Conservation (phyloP, 495 filamentous ascomycete genomes). For the Penicillium salamii region DNA sequence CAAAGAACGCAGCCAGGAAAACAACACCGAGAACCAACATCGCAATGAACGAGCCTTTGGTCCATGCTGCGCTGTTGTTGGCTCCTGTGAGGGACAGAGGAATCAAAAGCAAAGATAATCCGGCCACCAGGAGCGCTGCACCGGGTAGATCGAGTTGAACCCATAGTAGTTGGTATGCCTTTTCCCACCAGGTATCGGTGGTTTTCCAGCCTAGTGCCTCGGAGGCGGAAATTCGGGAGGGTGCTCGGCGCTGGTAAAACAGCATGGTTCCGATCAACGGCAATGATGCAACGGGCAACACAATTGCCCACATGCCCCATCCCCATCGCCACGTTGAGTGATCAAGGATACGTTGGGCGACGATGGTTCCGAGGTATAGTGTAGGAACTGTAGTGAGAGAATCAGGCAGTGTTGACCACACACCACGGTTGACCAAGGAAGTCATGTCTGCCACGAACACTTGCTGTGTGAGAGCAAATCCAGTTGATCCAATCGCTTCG, state of each 20-base stretch:
- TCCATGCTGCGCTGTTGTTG: conserved; percentile 50
- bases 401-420: conserved; percentile 27
- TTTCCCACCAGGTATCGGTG: conserved; percentile 12
- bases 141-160: conserved; percentile 20
- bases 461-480: conserved; percentile 25
- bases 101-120: conserved; percentile 22
- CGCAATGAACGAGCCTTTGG: conserved; percentile 57
- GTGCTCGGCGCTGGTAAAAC: conserved; percentile 17
- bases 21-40: conserved; percentile 61
- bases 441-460: conserved; percentile 29
- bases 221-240: background rate
- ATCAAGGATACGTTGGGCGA: conserved; percentile 18
- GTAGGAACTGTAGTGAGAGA: conserved; percentile 22
- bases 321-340: conserved; percentile 25
- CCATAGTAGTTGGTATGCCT: conserved; percentile 17
- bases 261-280: conserved; percentile 22
- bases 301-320: conserved; percentile 28
- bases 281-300: conserved; percentile 17
- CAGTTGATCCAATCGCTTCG: conserved; percentile 26
- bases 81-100: conserved; percentile 21
- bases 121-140: conserved; percentile 16
- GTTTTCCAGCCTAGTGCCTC: background rate
- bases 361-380: conserved; percentile 21
- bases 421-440: conserved; percentile 23
- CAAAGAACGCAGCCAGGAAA: conserved; percentile 55